phyloP scores from a whole-genome alignment of 2,329 filamentous ascomycete species.

The Fusarium stilboides region DNA sequence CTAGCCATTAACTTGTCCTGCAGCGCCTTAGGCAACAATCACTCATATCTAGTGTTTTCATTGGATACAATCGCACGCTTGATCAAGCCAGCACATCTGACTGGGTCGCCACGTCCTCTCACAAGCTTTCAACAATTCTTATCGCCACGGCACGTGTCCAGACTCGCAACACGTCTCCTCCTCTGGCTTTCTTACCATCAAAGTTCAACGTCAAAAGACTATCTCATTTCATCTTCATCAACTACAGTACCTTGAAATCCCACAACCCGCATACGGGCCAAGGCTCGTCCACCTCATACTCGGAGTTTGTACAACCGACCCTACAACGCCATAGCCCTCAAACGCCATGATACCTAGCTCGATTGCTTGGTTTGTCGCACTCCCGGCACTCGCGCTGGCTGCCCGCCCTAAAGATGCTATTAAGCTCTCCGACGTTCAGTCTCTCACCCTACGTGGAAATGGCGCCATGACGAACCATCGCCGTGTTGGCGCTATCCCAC shows the following conservation, averaged over 20 bases:
- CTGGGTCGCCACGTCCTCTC: slow-evolving; percentile 31
- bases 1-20: background rate
- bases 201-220: background rate
- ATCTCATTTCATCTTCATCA: background rate
- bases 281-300: slow-evolving; percentile 10
- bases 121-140: slow-evolving; percentile 21
- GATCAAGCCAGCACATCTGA: slow-evolving; percentile 22
- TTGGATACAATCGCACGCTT: slow-evolving; percentile 25
- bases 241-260: background rate
- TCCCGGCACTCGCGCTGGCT: slow-evolving; percentile 48
- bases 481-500: slow-evolving; percentile 81
- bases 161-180: background rate
- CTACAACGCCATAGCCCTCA: slow-evolving; percentile 16
- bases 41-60: slow-evolving; percentile 10
- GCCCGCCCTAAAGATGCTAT: slow-evolving; percentile 65
- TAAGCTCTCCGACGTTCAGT: slow-evolving; percentile 75
- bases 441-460: slow-evolving; percentile 81
- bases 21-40: slow-evolving; percentile 36
- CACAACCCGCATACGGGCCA: slow-evolving; percentile 11
- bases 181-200: background rate
- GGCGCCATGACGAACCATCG: slow-evolving; percentile 79
- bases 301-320: background rate
- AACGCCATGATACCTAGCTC: slow-evolving; percentile 51
- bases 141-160: slow-evolving; percentile 35
- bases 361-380: slow-evolving; percentile 42